Percentiles rank a stretch among this genome's conserved stretches.
These are phyloP conservation scores for Ramalina peruviana DNA, from an alignment of 495 filamentous ascomycete species.

Conservation along the genomic window DNA sequence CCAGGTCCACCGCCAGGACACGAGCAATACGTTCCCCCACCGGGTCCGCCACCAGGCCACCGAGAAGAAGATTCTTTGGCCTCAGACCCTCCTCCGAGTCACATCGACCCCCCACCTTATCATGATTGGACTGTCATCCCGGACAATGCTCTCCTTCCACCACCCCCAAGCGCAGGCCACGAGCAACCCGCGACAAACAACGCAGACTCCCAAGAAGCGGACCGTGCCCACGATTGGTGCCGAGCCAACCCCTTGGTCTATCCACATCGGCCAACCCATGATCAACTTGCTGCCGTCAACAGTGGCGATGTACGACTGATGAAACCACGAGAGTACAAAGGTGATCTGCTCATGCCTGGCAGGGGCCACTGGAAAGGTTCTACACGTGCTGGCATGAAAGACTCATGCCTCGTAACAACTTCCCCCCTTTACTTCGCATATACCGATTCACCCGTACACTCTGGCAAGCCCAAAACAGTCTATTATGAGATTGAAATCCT, in stretches of 20 bases:
- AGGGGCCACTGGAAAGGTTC: constrained; percentile 32
- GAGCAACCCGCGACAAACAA: constrained; percentile 59
- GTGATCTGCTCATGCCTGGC: constrained; percentile 22
- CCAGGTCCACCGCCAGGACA: constrained; percentile 2
- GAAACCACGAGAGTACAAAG: constrained; percentile 33
- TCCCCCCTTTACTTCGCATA: constrained; percentile 64
- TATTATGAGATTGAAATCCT: constrained; percentile 68
- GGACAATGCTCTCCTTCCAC: constrained; percentile 68
- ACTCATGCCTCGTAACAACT: constrained; percentile 43
- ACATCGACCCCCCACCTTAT: constrained; percentile 38
- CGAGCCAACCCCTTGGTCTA: constrained; percentile 43
- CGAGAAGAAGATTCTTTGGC: constrained; percentile 7
- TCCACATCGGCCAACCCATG: constrained; percentile 34
- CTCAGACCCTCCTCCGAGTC: constrained; percentile 13
- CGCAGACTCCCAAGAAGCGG: constrained; percentile 52
- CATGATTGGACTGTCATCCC: constrained; percentile 77
- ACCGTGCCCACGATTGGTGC: constrained; percentile 63
- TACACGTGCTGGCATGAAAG: constrained; percentile 23
- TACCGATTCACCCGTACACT: constrained; percentile 50
- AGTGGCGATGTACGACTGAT: constrained; percentile 32
- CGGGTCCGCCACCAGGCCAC: constrained; percentile 17
- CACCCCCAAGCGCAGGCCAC: constrained; percentile 59
- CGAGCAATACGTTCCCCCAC: constrained; percentile 17
- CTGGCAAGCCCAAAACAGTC: constrained; percentile 40
- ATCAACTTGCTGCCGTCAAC: constrained; percentile 28